phyloP scores from a whole-genome alignment of 2,329 filamentous ascomycete species.

The Simplicillium aogashimaense region DNA sequence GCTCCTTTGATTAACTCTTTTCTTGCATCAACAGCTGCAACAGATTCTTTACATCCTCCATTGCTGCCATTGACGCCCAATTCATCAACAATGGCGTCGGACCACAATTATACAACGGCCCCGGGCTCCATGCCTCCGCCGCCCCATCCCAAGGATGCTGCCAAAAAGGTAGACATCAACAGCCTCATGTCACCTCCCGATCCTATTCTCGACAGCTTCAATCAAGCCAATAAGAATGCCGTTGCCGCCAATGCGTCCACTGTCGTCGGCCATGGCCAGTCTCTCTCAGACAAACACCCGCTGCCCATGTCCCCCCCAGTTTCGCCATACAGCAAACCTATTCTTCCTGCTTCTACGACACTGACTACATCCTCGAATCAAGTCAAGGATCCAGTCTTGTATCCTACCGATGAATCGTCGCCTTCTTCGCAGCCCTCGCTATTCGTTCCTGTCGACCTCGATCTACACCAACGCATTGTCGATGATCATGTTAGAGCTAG shows the following conservation, averaged over 20 bases:
- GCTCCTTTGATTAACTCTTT: too few relatives aligned
- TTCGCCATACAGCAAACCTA: conserved; percentile 34
- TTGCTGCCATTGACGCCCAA: too few relatives aligned
- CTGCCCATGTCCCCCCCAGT: conserved; percentile 48
- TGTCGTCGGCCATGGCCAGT: conserved; percentile 13
- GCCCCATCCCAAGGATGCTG: conserved; percentile 12
- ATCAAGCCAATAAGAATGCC: conserved; percentile 10
- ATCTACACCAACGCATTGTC: conserved; percentile 35
- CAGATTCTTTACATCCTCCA: too few relatives aligned
- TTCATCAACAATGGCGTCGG: conserved; percentile 15
- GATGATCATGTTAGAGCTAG: conserved; percentile 39
- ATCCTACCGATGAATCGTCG: conserved; percentile 33
- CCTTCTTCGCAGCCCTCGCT: conserved; percentile 35
- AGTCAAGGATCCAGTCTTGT: conserved; percentile 48
- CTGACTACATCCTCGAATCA: conserved; percentile 17
- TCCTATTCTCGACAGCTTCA: conserved; percentile 43
- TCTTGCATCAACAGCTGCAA: too few relatives aligned
- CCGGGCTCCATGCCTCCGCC: conserved; percentile 19
- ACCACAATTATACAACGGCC: conserved; percentile 11
- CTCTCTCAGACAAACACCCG: conserved; percentile 19
- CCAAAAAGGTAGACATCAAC: conserved; percentile 38
- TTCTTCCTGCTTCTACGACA: conserved; percentile 20
- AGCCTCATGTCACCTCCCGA: conserved; percentile 56
- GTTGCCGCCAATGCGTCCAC: conserved; percentile 9
- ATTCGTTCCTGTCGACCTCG: conserved; percentile 32